phyloP scores from a whole-genome alignment of 768 basidiomycete genomes.

The Gautieria morchelliformis region DNA sequence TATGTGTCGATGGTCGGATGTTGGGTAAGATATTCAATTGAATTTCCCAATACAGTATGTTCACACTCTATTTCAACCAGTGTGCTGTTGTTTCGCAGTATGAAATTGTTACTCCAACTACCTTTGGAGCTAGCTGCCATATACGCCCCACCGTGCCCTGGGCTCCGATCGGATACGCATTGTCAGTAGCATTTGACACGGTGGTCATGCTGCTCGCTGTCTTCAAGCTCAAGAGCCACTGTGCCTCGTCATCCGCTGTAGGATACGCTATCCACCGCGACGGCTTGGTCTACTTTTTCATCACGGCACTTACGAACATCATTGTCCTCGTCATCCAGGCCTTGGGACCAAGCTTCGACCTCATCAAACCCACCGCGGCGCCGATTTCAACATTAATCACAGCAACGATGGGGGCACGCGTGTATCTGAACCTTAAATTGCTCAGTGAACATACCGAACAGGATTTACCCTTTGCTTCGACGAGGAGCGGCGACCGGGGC shows the following conservation, averaged over 20 bases:
- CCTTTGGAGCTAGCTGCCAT: no score
- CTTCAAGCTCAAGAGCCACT: conserved; percentile 14
- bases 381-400: conserved; percentile 22
- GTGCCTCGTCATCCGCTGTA: conserved; percentile 13
- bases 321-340: conserved; percentile 20
- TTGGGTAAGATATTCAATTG: conserved; percentile 21
- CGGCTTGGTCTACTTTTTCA: conserved; percentile 20
- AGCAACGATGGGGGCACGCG: conserved; percentile 28
- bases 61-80: no score
- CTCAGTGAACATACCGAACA: no score
- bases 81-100: no score
- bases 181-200: conserved; percentile 23
- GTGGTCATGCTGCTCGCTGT: conserved; percentile 20
- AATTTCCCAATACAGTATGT: conserved; percentile 15
- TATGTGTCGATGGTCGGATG: conserved; percentile 21
- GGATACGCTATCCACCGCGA: conserved; percentile 22
- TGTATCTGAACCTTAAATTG: conserved; percentile 11
- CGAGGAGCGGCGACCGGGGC: no score
- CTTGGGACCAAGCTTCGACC: conserved; percentile 17
- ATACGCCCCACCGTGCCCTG: no score
- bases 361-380: conserved; percentile 21
- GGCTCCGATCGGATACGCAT: conserved; percentile 16
- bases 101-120: no score
- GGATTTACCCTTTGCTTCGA: no score
- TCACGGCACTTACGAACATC: conserved; percentile 21